These are phyloP conservation scores for Gryganskiella cystojenkinii DNA, from an alignment of 192 early-diverging fungal genomes.

Conservation along the genomic window DNA sequence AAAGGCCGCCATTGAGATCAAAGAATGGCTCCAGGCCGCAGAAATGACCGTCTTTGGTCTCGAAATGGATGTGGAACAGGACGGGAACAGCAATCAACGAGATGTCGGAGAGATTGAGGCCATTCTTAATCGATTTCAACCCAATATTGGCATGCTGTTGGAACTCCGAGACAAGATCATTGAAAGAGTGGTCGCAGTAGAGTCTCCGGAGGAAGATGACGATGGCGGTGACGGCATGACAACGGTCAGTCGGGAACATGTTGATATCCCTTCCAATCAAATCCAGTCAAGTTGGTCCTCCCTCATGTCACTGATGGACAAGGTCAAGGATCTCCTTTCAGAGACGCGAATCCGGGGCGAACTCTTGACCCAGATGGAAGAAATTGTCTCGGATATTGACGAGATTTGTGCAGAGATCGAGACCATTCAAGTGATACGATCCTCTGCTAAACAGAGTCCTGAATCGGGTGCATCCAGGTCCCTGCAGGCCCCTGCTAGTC, in stretches of 20 bases:
- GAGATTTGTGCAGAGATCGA: constrained; percentile 28
- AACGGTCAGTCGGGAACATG: background rate
- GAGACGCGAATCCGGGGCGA: constrained; percentile 31
- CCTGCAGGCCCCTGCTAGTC: background rate
- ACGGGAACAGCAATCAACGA: constrained; percentile 48
- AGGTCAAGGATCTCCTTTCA: constrained; percentile 57
- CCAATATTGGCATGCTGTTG: constrained; percentile 55
- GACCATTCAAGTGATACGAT: constrained; percentile 1
- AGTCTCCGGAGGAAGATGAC: no score
- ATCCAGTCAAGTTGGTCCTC: constrained; percentile 49
- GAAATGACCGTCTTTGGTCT: constrained; percentile 65
- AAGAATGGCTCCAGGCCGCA: constrained; percentile 62
- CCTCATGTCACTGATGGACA: constrained; percentile 56
- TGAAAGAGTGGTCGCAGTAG: no score
- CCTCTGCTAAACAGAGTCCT: background rate
- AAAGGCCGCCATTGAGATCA: constrained; percentile 43
- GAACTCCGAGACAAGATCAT: constrained; percentile 55
- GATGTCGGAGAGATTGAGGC: constrained; percentile 56
- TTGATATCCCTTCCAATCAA: no score
- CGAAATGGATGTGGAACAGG: constrained; percentile 60
- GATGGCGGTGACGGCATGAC: background rate
- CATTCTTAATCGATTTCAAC: constrained; percentile 55
- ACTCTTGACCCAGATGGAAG: constrained; percentile 26
- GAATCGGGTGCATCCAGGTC: background rate
- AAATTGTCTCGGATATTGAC: constrained; percentile 20